Percentiles rank a stretch among this genome's conserved stretches.
Conservation (phyloP, 352 stramenopile species). For the Aphanomyces stellatus region DNA sequence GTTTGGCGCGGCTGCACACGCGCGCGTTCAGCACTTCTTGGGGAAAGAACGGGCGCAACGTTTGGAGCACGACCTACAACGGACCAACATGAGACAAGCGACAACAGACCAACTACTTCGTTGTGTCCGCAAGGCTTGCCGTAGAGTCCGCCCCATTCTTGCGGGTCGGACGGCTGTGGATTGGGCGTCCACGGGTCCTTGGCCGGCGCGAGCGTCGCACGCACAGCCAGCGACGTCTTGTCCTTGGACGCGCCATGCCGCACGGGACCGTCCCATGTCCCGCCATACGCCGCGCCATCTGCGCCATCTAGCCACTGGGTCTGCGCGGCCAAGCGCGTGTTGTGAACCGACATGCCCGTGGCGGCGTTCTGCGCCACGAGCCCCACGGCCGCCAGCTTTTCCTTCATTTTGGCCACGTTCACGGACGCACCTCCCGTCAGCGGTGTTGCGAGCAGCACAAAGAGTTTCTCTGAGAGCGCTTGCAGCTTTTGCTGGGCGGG, state of each 20-base stretch:
- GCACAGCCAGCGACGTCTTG: constrained; percentile 45
- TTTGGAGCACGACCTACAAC: constrained; percentile 63
- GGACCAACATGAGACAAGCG: no score
- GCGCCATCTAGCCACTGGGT: constrained; percentile 80
- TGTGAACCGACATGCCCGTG: constrained; percentile 38
- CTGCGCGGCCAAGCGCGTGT: constrained; percentile 59
- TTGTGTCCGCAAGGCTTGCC: constrained; percentile 86
- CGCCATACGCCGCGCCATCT: constrained; percentile 33
- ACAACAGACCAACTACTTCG: constrained; percentile 32
- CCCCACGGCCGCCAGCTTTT: constrained; percentile 59
- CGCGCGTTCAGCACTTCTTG: constrained; percentile 85
- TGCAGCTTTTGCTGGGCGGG: constrained; percentile 64
- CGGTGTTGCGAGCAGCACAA: constrained; percentile 35
- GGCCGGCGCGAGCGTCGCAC: constrained; percentile 26
- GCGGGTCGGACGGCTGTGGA: constrained; percentile 49
- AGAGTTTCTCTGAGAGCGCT: constrained; percentile 61
- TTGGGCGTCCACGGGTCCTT: constrained; percentile 54
- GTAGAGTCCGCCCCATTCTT: constrained; percentile 71
- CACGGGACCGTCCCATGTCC: constrained; percentile 51
- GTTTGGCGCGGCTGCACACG: constrained; percentile 65
- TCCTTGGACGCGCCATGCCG: constrained; percentile 75
- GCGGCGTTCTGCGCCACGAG: constrained; percentile 49
- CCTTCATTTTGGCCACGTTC: constrained; percentile 22
- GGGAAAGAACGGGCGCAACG: constrained; percentile 74
- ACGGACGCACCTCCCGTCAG: not conserved